phyloP scores from a whole-genome alignment of 2,329 filamentous ascomycete genomes.

The Sphaerulina vaccinii region DNA sequence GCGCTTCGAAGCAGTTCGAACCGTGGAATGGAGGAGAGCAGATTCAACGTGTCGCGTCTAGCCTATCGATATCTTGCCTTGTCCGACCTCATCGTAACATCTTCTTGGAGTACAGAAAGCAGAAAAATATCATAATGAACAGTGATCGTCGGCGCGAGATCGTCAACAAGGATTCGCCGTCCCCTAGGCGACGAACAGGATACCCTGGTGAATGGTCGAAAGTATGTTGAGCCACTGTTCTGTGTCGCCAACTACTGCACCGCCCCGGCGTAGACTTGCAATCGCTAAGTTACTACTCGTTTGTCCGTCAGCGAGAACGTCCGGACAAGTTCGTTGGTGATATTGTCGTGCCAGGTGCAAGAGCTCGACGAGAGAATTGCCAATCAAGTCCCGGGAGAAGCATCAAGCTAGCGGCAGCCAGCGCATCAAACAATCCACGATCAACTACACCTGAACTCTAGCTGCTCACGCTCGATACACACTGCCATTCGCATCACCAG shows the following conservation, averaged over 20 bases:
- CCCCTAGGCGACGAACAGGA: not conserved
- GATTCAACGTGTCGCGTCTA: constrained; percentile 5
- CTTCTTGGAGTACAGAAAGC: not conserved
- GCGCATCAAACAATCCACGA: not conserved
- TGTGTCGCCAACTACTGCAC: not conserved
- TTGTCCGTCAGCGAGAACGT: not conserved
- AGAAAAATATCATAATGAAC: no score
- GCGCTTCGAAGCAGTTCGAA: not conserved
- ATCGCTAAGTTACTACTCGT: not conserved
- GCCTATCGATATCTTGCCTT: constrained; percentile 1
- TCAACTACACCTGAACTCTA: not conserved
- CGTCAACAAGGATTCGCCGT: constrained; percentile 1
- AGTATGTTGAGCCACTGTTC: constrained; percentile 5
- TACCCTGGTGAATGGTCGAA: not conserved
- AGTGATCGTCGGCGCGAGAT: no score
- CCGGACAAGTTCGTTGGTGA: not conserved
- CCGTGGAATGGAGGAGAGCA: constrained; percentile 6
- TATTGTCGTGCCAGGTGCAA: not conserved
- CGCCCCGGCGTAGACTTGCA: not conserved
- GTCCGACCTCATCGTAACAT: not conserved
- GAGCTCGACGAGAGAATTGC: not conserved
- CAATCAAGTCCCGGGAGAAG: not conserved
- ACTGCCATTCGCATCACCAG: not conserved
- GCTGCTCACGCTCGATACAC: not conserved
- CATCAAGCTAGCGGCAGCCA: not conserved